Evolutionary conservation across 768 basidiomycete genomes (phyloP), one percentile per base, ranked within the genome.

Genomic region (Steccherinum ochraceum): DNA sequence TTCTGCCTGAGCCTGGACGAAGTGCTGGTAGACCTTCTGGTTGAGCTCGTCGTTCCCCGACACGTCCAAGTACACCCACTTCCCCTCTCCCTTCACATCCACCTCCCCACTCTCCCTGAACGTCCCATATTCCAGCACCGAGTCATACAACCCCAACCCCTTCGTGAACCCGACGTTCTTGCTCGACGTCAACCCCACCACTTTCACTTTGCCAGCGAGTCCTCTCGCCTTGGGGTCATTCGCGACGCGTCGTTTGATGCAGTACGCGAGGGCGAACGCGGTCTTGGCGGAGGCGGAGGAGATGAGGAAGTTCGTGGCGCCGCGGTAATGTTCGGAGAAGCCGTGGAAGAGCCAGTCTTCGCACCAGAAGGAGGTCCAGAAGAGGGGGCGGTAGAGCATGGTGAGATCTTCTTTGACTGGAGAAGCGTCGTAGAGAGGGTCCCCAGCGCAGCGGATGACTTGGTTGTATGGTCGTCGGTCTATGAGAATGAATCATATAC

Each of bases 331-430:
- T 2, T 75, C 70, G 4, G 72, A 66, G 50, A 74, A 66, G 16
- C 30, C 30, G 30, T 35, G 30, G 30, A 35, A 35, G 4, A 86
- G 61, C 82, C 82, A 86, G 59, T 86, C 85, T 61, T 86, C 82
- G 55, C 75, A 83, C 84, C 84, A 86, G 55, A 77, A 86, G 1
- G 85, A 75, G 0, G 84, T 86, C 84, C 84, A 86, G 63, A 85
- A 86, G 13, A 86, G 69, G 0, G 85, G 83, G 0, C 83, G 75
- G 55, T 83, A 86, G 13, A 86, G 74, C 85, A 86, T 86, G 0
- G 76, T 78, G 39, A 84, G 68, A 58, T 84, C 84, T 61, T 86
- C 84, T 1, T 67, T 64, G 1, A 60, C 54, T 0, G 75, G 69
- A 0, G 72, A 72, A 0, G 76, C 66, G 16, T 69, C 69, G 52